A percentile compares a stretch with the other conserved stretches of the same genome.
Evolutionary conservation across 768 basidiomycete species (phyloP).

Genomic region (Kwoniella sp.): DNA sequence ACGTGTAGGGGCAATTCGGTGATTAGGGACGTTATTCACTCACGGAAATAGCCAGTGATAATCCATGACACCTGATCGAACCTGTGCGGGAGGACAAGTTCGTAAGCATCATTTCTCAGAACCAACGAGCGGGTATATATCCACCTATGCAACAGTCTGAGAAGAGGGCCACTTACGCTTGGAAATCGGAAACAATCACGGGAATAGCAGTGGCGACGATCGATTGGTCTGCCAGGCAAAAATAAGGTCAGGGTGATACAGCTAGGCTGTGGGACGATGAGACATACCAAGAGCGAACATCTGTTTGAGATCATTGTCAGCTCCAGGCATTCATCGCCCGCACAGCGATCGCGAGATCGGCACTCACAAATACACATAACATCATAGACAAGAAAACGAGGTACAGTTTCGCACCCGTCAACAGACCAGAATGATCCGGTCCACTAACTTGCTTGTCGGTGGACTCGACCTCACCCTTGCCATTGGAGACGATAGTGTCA

Average conservation of each 20-base stretch:
- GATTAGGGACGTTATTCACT: conserved; percentile 1
- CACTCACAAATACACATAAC: conserved; percentile 39
- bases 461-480: conserved; percentile 11
- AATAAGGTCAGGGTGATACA: background rate
- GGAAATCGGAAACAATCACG: conserved; percentile 39
- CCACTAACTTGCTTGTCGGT: conserved; percentile 8
- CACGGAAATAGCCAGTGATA: conserved; percentile 44
- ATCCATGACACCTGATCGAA: conserved; percentile 48
- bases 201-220: conserved; percentile 50
- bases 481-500: conserved; percentile 9
- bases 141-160: background rate
- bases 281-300: conserved; percentile 30
- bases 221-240: conserved; percentile 35
- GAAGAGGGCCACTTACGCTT: conserved; percentile 22
- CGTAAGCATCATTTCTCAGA: no score
- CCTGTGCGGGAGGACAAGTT: no score
- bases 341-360: no score
- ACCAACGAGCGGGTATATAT: background rate
- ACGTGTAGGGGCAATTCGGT: no score
- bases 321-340: no score
- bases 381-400: conserved; percentile 41
- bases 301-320: no score
- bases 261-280: background rate
- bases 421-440: conserved; percentile 14
- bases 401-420: conserved; percentile 33